Evolutionary conservation across 2,329 filamentous ascomycete genomes (phyloP).

Genomic region (Tetracladium maxilliforme): DNA sequence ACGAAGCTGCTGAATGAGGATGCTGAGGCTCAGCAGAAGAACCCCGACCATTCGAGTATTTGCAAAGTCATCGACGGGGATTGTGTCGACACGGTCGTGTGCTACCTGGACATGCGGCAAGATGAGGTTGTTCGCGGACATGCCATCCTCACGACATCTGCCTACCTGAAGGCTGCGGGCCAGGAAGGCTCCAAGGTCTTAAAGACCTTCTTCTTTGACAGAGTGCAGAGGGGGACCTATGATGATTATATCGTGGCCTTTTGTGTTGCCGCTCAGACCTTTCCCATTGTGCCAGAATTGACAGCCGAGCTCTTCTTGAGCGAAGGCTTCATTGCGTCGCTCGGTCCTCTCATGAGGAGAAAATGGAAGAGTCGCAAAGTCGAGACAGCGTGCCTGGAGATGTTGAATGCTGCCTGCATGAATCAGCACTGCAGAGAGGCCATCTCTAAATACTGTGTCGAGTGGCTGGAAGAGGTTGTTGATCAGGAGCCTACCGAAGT

Average conservation of each 20-base stretch:
- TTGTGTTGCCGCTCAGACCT: conserved; percentile 78
- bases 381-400: conserved; percentile 72
- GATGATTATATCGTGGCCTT: conserved; percentile 87
- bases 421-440: conserved; percentile 69
- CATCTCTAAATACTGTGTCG: conserved; percentile 68
- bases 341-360: conserved; percentile 63
- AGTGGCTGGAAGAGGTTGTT: conserved; percentile 78
- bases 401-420: conserved; percentile 86
- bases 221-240: conserved; percentile 59
- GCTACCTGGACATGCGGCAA: conserved; percentile 73
- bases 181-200: conserved; percentile 58
- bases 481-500: conserved; percentile 51
- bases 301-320: conserved; percentile 71
- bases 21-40: conserved; percentile 9
- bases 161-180: conserved; percentile 66
- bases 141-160: conserved; percentile 67
- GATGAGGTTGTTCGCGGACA: conserved; percentile 61
- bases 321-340: conserved; percentile 68
- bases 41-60: conserved; percentile 26
- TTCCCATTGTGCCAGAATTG: conserved; percentile 68
- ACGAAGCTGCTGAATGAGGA: conserved; percentile 46
- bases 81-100: conserved; percentile 72
- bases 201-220: conserved; percentile 57
- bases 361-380: conserved; percentile 77
- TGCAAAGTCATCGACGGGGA: conserved; percentile 56